Evolutionary conservation across 1,284 basidiomycete species (phyloP), one percentile per base, ranked within the genome.

Genomic region (Boletus subluridellus): DNA sequence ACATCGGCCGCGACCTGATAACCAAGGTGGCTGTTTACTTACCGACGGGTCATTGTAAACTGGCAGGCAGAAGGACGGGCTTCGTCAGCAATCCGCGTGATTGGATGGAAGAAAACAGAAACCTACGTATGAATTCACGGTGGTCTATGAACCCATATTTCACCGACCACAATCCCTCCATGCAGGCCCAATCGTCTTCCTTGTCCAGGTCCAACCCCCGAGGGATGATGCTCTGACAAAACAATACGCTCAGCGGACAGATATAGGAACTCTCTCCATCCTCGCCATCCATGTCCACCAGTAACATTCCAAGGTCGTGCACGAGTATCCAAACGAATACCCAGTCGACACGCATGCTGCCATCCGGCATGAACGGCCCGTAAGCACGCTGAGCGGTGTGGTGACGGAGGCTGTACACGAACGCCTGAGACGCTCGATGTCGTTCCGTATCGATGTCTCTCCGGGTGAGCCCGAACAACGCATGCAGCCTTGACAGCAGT

Each of bases 131-230:
- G 46, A 89, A 74, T 46, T 83, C 82, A 8, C 82, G 73, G 66
- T 89, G 87, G 68, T 90, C 87, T 53, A 82, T 80, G 67, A 87
- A 90, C 58, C 81, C 84, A 63, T 87, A 89, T 34, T 80, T 80
- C 10, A 83, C 78, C 5, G 74, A 70, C 87, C 87, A 90, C 17
- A 69, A 41, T 0, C 87, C 87, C 34, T 76, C 74, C 1, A 89
- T 72, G 3, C 83, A 83, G 0, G 82, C 87, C 87, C 87, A 89
- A 68, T 90, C 87, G 26, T 68, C 62, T 51, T 69, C 73, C 45
- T 58, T 55, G 51, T 78, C 73, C 32, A 79, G 58, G 54, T 80
- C 65, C 51, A 78, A 38, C 0, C 67, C 77, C 0, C 65, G 62
- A 0, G 78, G 76, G 3, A 83, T 71, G 47, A 80, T 61, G 45